phyloP scores from a whole-genome alignment of 2,329 filamentous ascomycete genomes.

The Colletotrichum sp. region DNA sequence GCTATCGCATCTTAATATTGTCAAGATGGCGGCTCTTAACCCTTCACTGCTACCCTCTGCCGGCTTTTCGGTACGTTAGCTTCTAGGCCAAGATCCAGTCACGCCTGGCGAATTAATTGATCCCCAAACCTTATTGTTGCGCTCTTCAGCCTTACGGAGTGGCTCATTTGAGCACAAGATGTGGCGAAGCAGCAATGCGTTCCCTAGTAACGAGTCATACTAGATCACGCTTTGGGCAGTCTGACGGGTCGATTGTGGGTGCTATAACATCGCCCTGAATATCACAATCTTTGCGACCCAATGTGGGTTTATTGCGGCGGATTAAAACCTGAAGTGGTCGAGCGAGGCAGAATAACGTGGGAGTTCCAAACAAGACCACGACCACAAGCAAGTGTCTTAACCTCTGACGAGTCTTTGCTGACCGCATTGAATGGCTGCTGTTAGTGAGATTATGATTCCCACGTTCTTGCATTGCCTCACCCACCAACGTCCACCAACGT shows the following conservation, averaged over 20 bases:
- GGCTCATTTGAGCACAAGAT: background rate
- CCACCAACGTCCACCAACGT: background rate
- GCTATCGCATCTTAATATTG: background rate
- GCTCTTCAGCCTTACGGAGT: background rate
- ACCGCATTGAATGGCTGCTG: background rate
- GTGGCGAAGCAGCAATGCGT: background rate
- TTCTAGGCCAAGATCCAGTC: background rate
- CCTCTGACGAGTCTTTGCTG: background rate
- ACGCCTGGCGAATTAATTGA: background rate
- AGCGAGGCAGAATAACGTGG: background rate
- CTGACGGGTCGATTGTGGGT: background rate
- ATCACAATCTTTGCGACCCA: background rate
- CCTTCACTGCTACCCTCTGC: background rate
- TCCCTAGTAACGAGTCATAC: background rate
- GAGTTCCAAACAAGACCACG: background rate
- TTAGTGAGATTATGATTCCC: background rate
- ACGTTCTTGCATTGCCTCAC: background rate
- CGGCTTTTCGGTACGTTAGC: background rate
- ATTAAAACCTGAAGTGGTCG: background rate
- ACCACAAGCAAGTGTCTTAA: background rate
- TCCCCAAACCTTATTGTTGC: background rate
- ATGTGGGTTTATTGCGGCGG: background rate
- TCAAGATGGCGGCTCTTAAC: background rate
- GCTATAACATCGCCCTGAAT: background rate
- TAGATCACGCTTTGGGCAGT: background rate